Percentiles rank a stretch among this genome's conserved stretches.
These are phyloP conservation scores for Nakazawaea laoshanensis DNA, from an alignment of 805 yeast species.

Conservation along the genomic window DNA sequence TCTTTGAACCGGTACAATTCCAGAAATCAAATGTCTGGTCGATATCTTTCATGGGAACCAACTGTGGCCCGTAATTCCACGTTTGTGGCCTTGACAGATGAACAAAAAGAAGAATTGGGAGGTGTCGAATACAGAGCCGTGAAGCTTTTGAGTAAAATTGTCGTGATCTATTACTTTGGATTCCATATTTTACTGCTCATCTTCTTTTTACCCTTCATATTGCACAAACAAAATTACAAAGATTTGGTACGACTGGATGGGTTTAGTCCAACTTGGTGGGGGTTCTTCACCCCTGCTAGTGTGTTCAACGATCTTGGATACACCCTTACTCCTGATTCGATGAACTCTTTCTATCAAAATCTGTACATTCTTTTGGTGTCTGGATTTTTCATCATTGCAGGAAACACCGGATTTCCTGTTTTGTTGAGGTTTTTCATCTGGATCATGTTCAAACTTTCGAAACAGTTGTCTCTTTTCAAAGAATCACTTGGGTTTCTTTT, in stretches of 20 bases:
- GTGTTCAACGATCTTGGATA: slow-evolving; percentile 81
- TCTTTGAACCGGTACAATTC: slow-evolving; percentile 14
- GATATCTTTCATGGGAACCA: slow-evolving; percentile 84
- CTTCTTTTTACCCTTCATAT: slow-evolving; percentile 57
- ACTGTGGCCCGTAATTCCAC: slow-evolving; percentile 90
- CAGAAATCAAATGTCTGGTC: slow-evolving; percentile 33
- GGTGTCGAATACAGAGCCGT: slow-evolving; percentile 95
- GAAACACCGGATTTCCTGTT: slow-evolving; percentile 93
- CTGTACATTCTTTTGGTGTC: slow-evolving; percentile 57
- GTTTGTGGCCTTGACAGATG: slow-evolving; percentile 71
- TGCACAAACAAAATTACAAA: slow-evolving; percentile 30
- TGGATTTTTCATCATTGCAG: slow-evolving; percentile 72
- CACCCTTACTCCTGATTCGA: slow-evolving; percentile 75
- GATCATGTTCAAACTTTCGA: slow-evolving; percentile 61
- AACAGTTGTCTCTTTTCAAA: slow-evolving; percentile 49
- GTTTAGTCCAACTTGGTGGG: slow-evolving; percentile 87
- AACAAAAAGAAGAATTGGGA: slow-evolving; percentile 89
- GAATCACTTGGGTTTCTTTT: slow-evolving; percentile 82
- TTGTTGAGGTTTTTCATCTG: slow-evolving; percentile 75
- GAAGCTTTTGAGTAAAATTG: slow-evolving; percentile 60
- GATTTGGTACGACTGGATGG: slow-evolving; percentile 43
- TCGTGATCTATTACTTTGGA: slow-evolving; percentile 65
- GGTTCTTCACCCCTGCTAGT: slow-evolving; percentile 72
- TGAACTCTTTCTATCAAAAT: slow-evolving; percentile 56
- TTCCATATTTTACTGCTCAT: slow-evolving; percentile 52